These are phyloP conservation scores for Leptomonas seymouri DNA, from an alignment of 208 protist genomes.

Conservation along the genomic window DNA sequence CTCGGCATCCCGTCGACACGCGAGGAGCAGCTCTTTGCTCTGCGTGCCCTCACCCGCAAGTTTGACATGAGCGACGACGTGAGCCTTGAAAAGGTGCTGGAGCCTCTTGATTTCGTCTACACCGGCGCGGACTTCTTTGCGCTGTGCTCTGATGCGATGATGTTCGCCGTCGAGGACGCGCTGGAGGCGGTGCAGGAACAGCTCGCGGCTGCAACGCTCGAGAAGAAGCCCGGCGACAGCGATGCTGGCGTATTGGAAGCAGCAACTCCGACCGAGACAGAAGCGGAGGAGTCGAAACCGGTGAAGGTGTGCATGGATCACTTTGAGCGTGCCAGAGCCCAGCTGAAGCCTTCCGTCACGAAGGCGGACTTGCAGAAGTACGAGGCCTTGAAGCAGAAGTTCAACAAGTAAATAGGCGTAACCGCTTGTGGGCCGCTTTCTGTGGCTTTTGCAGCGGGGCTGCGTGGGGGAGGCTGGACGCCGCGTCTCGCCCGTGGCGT, in stretches of 20 bases:
- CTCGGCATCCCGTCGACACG: conserved; percentile 78
- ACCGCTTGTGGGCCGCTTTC: too few relatives aligned
- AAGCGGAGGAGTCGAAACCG: conserved; percentile 22
- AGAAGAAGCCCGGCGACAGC: neutral
- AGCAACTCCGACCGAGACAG: conserved; percentile 1
- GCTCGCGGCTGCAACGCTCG: neutral
- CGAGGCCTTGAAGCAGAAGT: conserved; percentile 72
- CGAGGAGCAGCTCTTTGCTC: conserved; percentile 79
- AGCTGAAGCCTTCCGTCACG: conserved; percentile 87
- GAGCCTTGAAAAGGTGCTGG: conserved; percentile 53
- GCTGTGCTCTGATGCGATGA: conserved; percentile 95
- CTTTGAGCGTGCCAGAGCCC: conserved; percentile 72
- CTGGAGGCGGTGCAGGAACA: conserved; percentile 41
- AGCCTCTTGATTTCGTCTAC: conserved; percentile 82
- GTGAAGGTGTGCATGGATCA: conserved; percentile 73
- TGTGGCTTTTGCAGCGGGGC: too few relatives aligned
- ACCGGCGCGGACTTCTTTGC: conserved; percentile 96
- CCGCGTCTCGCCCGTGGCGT: neutral
- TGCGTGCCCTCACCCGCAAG: conserved; percentile 85
- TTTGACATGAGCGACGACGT: conserved; percentile 78
- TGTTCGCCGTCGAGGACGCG: conserved; percentile 93
- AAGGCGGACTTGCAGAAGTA: conserved; percentile 74
- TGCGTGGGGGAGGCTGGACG: too few relatives aligned
- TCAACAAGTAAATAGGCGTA: conserved; percentile 30
- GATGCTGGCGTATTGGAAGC: neutral